phyloP scores from a whole-genome alignment of 2,329 filamentous ascomycete genomes.

The Verticillium zaregamsianum region DNA sequence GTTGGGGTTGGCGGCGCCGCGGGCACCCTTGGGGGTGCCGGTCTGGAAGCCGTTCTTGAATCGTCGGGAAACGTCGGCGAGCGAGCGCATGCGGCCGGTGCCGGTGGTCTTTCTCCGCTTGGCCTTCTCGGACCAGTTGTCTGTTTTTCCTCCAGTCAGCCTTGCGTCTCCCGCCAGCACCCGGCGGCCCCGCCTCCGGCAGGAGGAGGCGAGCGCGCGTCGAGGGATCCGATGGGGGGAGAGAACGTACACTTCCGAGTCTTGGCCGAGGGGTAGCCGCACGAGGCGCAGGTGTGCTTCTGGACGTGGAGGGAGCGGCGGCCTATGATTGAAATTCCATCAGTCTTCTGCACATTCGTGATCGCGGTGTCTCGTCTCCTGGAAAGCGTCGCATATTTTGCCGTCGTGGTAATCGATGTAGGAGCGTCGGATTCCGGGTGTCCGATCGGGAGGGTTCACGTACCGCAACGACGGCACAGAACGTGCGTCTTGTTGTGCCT shows the following conservation, averaged over 20 bases:
- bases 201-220: not conserved
- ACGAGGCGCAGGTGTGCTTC: conserved; percentile 95
- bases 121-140: conserved; percentile 99
- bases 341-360: not conserved
- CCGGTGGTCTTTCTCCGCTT: conserved; percentile 99
- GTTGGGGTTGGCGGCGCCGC: conserved; percentile 49
- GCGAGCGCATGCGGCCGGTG: conserved; percentile 91
- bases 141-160: conserved; percentile 41
- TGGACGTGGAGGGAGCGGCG: conserved; percentile 98
- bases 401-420: not conserved
- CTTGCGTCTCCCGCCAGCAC: not conserved
- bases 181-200: not conserved
- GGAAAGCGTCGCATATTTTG: not conserved
- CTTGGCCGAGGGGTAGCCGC: conserved; percentile 97
- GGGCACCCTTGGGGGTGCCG: conserved; percentile 80
- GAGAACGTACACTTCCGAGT: conserved; percentile 90
- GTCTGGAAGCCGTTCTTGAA: conserved; percentile 98
- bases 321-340: conserved; percentile 47
- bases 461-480: conserved; percentile 97
- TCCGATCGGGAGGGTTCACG: conserved; percentile 41
- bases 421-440: not conserved
- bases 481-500: conserved; percentile 98
- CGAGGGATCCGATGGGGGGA: not conserved
- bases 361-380: not conserved
- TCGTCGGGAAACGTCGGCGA: conserved; percentile 86